Evolutionary conservation across 805 yeast species (phyloP), one percentile per base, ranked within the genome.

Genomic region (Isabelozyma pseudorhagii): DNA sequence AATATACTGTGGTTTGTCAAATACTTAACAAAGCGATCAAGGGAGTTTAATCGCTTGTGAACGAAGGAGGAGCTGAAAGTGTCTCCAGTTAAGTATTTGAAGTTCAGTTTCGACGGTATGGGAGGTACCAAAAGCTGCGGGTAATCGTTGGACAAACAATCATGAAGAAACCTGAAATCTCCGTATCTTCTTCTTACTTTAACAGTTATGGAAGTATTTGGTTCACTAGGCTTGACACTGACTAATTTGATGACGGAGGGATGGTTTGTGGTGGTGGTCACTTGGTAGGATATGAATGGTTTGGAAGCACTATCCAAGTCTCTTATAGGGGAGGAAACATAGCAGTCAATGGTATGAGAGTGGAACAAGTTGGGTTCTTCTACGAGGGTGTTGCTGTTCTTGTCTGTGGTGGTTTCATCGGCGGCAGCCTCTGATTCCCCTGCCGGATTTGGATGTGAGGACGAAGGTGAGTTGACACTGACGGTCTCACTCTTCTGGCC

Each of bases 71-170:
- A 76, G 27, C 93, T 83, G 64, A 93, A 93, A 38, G 98, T 77
- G 59, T 93, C 97, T 9, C 99, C 98, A 38, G 96, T 91, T 46
- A 93, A 78, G 67, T 94, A 93, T 64, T 93, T 97, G 58, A 93
- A 75, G 52, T 96, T 81, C 71, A 88, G 89, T 66, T 91, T 92
- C 53, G 93, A 96, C 0, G 99, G 99, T 47, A 93, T 75, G 11
- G 98, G 97, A 0, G 99, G 99, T 0, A 93, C 82, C 11, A 94
- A 81, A 51, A 89, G 77, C 4, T 94, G 87, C 0, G 97, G 97
- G 63, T 75, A 87, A 62, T 92, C 97, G 56, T 82, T 85, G 46
- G 77, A 65, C 47, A 93, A 72, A 49, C 89, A 84, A 52, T 85
- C 87, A 66, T 85, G 88, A 18, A 93, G 75, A 55, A 85, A 82